phyloP scores from a whole-genome alignment of 805 yeast species.

The Lachancea mirantina region DNA sequence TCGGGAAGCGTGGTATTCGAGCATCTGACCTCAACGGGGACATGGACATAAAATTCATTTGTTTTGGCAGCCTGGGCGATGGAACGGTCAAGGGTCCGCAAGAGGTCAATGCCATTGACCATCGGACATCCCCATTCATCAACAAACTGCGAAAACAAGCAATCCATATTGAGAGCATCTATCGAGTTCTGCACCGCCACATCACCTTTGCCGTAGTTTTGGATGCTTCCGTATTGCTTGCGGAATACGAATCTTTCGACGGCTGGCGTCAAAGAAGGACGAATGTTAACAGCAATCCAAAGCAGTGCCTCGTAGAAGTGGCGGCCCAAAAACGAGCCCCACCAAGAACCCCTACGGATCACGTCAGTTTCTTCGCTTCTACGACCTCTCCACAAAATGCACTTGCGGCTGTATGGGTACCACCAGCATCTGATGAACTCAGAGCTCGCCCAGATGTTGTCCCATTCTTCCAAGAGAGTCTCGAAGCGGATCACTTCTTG shows the following conservation, averaged over 20 bases:
- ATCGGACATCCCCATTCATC: conserved; percentile 97
- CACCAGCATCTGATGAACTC: conserved; percentile 95
- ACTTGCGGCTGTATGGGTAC: conserved; percentile 86
- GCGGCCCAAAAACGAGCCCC: conserved; percentile 75
- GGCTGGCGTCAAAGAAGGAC: conserved; percentile 72
- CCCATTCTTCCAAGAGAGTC: conserved; percentile 65
- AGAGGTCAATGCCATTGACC: conserved; percentile 63
- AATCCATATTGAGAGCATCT: conserved; percentile 90
- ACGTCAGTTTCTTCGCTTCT: conserved; percentile 56
- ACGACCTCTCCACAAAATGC: conserved; percentile 85
- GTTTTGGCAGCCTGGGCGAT: conserved; percentile 52
- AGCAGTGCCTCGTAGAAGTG: conserved; percentile 70
- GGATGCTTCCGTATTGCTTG: conserved; percentile 74
- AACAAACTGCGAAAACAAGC: conserved; percentile 87
- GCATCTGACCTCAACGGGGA: conserved; percentile 91
- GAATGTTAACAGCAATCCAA: conserved; percentile 68
- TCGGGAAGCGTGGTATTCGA: conserved; percentile 63
- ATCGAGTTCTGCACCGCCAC: conserved; percentile 72
- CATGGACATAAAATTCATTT: conserved; percentile 77
- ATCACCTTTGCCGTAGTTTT: conserved; percentile 52
- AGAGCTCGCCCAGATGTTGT: conserved; percentile 74
- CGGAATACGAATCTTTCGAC: conserved; percentile 80
- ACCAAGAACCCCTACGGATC: conserved; percentile 65
- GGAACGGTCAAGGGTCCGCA: conserved; percentile 54
- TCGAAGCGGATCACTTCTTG: conserved; percentile 80